These are phyloP conservation scores for Bruguiera gymnorhiza DNA, from an alignment of 345 rosid genomes.

Conservation along the genomic window DNA sequence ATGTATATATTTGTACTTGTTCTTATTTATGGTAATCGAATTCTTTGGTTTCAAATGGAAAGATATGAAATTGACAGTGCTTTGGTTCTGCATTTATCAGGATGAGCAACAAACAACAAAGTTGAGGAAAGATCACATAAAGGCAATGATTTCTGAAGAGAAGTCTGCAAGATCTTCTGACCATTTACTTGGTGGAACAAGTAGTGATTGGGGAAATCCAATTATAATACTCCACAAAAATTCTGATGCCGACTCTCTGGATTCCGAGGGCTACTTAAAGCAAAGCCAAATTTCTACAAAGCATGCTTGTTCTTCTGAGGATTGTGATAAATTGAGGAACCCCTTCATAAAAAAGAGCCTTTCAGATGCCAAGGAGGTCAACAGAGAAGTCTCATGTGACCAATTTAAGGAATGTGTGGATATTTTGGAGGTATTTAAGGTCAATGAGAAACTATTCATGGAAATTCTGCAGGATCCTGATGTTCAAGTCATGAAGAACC, in stretches of 20 bases:
- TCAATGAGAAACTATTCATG: conserved; percentile 49
- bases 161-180: conserved; percentile 29
- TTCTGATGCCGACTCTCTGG: conserved; percentile 14
- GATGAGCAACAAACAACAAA: conserved; percentile 13
- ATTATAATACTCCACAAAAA: conserved; percentile 40
- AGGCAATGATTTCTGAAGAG: conserved; percentile 25
- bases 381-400: conserved; percentile 21
- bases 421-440: conserved; percentile 54
- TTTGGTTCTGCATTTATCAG: conserved; percentile 14
- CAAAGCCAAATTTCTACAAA: conserved; percentile 10
- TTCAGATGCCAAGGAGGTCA: conserved; percentile 16
- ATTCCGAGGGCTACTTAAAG: background rate
- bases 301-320: conserved; percentile 10
- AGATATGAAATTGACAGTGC: conserved; percentile 1
- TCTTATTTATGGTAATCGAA: background rate
- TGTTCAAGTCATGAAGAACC: conserved; percentile 24
- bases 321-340: conserved; percentile 5
- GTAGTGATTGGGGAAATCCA: conserved; percentile 35
- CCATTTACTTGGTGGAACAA: conserved; percentile 15
- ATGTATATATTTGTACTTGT: background rate
- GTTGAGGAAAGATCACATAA: conserved; percentile 15
- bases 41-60: conserved; percentile 2
- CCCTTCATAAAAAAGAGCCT: conserved; percentile 13
- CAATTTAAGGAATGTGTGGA: conserved; percentile 56
- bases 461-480: conserved; percentile 46